These are phyloP conservation scores for Trebouxia sp. DNA, from an alignment of 139 green algal genomes.

Conservation along the genomic window DNA sequence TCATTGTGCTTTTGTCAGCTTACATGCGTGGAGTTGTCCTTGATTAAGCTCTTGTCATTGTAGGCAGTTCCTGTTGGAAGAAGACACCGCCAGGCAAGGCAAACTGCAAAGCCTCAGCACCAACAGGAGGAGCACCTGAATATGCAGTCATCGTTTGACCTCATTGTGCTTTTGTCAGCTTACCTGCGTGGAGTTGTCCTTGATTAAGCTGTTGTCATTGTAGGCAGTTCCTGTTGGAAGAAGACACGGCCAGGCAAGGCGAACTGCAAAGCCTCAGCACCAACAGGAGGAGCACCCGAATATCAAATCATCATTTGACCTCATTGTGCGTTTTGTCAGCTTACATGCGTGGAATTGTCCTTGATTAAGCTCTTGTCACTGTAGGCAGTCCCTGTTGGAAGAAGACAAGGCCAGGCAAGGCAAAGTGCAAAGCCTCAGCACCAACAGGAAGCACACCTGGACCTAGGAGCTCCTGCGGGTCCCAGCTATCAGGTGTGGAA, in stretches of 20 bases:
- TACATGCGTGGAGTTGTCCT: too few relatives aligned
- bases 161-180: too few relatives aligned
- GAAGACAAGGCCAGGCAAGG: background rate
- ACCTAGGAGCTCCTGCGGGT: background rate
- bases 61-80: background rate
- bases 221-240: too few relatives aligned
- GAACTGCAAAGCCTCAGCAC: background rate
- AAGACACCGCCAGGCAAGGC: background rate
- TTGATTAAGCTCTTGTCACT: too few relatives aligned
- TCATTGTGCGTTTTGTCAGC: too few relatives aligned
- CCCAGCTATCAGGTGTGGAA: background rate
- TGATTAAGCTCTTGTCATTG: too few relatives aligned
- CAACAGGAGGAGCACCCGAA: background rate
- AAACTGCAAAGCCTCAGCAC: background rate
- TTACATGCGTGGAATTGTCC: too few relatives aligned
- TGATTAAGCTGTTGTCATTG: too few relatives aligned
- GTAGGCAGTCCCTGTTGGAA: background rate
- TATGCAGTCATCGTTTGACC: too few relatives aligned
- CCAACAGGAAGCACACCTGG: background rate
- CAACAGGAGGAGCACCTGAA: background rate
- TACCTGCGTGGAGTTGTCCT: too few relatives aligned
- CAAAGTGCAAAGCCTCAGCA: background rate
- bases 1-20: too few relatives aligned
- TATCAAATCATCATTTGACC: too few relatives aligned
- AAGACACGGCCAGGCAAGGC: background rate